Evolutionary conservation across 805 yeast species (phyloP), one percentile per base, ranked within the genome.

Genomic region (Pichia nakasei): DNA sequence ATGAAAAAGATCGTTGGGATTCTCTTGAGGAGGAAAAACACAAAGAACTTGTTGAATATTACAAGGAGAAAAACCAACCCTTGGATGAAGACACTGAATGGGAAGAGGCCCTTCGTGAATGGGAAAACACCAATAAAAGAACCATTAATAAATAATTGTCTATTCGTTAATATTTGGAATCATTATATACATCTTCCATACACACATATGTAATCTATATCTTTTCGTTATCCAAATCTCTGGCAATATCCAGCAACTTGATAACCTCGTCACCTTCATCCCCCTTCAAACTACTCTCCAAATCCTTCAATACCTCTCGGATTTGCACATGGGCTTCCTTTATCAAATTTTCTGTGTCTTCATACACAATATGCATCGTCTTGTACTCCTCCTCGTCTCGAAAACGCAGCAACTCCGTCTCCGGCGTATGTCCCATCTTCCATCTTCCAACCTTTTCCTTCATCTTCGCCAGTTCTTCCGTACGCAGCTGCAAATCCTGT

Each of bases 1-100:
- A 86, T 46, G 72, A 80, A 51, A 93, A 89, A 59, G 82, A 75
- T 22, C 68, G 67, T 40, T 88, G 85, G 61, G 98, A 93, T 51
- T 72, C 75, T 40, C 69, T 70, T 40, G 83, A 76, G 48, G 68
- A 66, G 29, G 72, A 75, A 42, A 67, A 69, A 45, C 64, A 69
- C 29, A 61, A 66, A 37, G 67, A 64, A 40, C 54, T 72, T 21
- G 52, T 67, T 26, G 57, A 60, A 9, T 53, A 52, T 37, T 53
- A 56, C 8, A 45, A 56, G n/a, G 60, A 68, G 22, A 56, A 65
- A 21, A 65, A 67, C 5, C 67, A 68, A 50, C 65, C 70, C 11
- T 63, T 76, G 13, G 69, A 74, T 22, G 77, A 72, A 19, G 89
- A 81, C 19, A 81, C 78, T 46, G 87, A 84, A 52, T 82, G 89